These are phyloP conservation scores for Candida sojae DNA, from an alignment of 1,139 yeast species.

Conservation along the genomic window DNA sequence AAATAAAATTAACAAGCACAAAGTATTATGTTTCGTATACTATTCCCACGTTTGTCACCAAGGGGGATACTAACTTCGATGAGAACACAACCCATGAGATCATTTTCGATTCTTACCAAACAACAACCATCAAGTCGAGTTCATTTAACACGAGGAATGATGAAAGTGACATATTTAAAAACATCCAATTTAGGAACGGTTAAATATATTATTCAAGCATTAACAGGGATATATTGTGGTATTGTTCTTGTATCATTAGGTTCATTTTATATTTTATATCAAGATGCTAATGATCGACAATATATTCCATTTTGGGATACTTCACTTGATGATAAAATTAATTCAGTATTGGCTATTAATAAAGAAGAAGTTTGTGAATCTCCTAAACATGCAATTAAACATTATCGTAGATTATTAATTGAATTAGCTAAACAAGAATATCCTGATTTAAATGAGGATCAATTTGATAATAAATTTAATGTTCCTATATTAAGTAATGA, in stretches of 20 bases:
- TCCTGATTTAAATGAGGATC: constrained; percentile 28
- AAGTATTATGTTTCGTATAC: background rate
- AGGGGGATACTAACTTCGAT: background rate
- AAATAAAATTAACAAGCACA: background rate
- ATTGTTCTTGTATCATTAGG: constrained; percentile 42
- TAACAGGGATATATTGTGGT: constrained; percentile 49
- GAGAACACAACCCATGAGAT: background rate
- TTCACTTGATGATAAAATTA: constrained; percentile 32
- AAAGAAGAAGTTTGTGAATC: constrained; percentile 47
- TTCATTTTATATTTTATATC: constrained; percentile 41
- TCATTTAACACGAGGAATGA: background rate
- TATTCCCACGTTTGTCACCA: background rate
- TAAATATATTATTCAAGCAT: constrained; percentile 35
- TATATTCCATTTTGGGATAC: constrained; percentile 41
- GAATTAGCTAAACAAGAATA: constrained; percentile 36
- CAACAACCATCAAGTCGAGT: background rate
- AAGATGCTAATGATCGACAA: constrained; percentile 44
- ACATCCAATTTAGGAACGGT: constrained; percentile 19
- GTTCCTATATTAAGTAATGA: constrained; percentile 38
- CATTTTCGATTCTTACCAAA: background rate
- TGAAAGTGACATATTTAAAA: background rate
- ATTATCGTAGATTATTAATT: constrained; percentile 41
- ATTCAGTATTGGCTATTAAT: constrained; percentile 46
- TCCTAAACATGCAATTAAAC: constrained; percentile 48
- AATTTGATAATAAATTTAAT: constrained; percentile 19